phyloP scores from a whole-genome alignment of 108 stramenopile genomes.

The Cyclotella choctawhatcheeana region DNA sequence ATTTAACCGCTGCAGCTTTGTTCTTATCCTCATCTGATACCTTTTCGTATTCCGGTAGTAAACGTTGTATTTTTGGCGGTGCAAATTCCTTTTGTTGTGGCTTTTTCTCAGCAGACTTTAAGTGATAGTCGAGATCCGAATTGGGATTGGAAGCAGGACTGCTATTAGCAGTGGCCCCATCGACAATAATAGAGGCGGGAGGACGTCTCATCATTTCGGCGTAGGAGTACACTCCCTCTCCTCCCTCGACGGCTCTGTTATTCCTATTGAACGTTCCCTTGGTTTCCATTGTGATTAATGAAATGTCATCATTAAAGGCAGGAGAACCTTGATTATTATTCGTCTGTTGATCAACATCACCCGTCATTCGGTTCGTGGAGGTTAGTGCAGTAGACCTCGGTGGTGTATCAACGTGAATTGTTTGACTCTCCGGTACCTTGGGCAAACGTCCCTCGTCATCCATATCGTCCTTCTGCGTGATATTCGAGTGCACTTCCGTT shows the following conservation, averaged over 20 bases:
- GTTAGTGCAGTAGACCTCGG: neutral
- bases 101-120: too few relatives aligned
- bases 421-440: neutral
- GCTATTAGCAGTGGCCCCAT: constrained; percentile 8
- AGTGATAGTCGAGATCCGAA: neutral
- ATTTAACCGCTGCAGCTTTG: constrained; percentile 25
- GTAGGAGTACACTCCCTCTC: constrained; percentile 11
- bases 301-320: constrained; percentile 43
- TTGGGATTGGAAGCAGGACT: constrained; percentile 2
- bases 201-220: constrained; percentile 45
- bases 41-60: constrained; percentile 28
- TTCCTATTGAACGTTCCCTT: constrained; percentile 25
- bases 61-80: constrained; percentile 29
- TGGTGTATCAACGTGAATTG: neutral
- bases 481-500: constrained; percentile 17
- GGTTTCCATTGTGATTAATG: constrained; percentile 54
- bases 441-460: constrained; percentile 9
- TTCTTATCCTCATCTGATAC: constrained; percentile 32
- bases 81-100: neutral
- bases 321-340: neutral
- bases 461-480: neutral
- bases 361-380: too few relatives aligned
- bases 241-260: constrained; percentile 4
- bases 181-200: constrained; percentile 49
- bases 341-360: too few relatives aligned